phyloP scores from a whole-genome alignment of 495 filamentous ascomycete species.

The Penicillium verhagenii region DNA sequence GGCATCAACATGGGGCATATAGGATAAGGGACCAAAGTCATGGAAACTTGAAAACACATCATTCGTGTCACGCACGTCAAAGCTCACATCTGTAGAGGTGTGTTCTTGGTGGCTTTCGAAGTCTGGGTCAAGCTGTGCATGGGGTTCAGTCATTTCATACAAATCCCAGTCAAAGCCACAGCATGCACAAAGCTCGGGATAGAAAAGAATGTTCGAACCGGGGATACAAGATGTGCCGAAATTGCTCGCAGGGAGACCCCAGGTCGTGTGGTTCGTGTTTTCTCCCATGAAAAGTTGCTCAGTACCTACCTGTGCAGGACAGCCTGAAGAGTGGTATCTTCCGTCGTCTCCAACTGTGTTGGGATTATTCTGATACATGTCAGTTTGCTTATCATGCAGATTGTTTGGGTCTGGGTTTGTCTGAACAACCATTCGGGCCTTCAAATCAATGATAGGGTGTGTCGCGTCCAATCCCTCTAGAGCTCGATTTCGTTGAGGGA shows the following conservation, averaged over 20 bases:
- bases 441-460: constrained; percentile 5
- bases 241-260: neutral
- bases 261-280: neutral
- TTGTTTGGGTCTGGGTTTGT: neutral
- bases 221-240: neutral
- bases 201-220: no score
- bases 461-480: constrained; percentile 10
- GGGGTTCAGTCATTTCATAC: neutral
- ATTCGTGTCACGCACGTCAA: neutral
- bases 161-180: neutral
- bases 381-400: neutral
- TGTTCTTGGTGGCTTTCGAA: neutral
- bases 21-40: neutral
- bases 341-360: no score
- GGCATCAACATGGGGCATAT: neutral
- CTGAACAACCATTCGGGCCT: constrained; percentile 10
- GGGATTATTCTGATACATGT: neutral
- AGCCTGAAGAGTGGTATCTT: neutral
- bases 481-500: neutral
- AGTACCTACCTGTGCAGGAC: neutral
- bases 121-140: neutral
- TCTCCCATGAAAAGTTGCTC: neutral
- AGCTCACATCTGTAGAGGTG: neutral
- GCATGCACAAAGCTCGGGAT: neutral
- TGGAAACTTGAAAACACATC: neutral